A percentile compares a stretch with the other conserved stretches of the same genome.
Conservation (phyloP, 768 basidiomycete genomes). For the Pisolithus albus region DNA sequence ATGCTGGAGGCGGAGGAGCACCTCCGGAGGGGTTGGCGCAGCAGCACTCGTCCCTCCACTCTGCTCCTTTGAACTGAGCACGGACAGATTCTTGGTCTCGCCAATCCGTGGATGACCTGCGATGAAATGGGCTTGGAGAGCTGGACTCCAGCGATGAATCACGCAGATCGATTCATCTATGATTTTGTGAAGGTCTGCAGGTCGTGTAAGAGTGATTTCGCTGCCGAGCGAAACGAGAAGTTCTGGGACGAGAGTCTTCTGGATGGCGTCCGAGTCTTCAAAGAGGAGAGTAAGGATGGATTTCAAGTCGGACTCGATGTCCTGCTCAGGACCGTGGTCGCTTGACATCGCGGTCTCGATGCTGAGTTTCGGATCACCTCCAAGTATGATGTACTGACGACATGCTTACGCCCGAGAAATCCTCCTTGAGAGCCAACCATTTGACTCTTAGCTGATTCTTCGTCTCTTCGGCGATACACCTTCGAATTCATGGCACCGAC, state of each 20-base stretch:
- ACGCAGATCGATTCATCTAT: conserved; percentile 46
- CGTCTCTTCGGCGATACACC: not conserved
- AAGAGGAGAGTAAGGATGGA: conserved; percentile 43
- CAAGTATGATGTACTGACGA: too few species aligned
- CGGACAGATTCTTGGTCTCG: conserved; percentile 67
- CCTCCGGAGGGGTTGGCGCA: conserved; percentile 60
- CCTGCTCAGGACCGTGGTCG: not conserved
- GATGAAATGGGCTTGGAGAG: conserved; percentile 57
- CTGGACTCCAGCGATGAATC: conserved; percentile 47
- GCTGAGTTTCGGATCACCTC: too few species aligned
- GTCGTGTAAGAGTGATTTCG: conserved; percentile 15
- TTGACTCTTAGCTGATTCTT: not conserved
- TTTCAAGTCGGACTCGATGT: conserved; percentile 20
- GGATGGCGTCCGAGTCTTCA: conserved; percentile 60
- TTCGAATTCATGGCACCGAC: conserved; percentile 10
- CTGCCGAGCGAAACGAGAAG: conserved; percentile 30
- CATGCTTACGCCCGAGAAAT: too few species aligned
- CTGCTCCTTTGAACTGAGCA: conserved; percentile 76
- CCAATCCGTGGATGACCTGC: conserved; percentile 88
- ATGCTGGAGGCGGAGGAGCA: conserved; percentile 63
- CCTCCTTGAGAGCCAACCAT: not conserved
- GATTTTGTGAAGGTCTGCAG: conserved; percentile 43
- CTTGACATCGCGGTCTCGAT: conserved; percentile 1
- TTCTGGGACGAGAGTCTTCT: conserved; percentile 46
- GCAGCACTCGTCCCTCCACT: conserved; percentile 32